Base-by-base conservation (phyloP, 179 eudicot species). In the Vitellaria paradoxa region DNA sequence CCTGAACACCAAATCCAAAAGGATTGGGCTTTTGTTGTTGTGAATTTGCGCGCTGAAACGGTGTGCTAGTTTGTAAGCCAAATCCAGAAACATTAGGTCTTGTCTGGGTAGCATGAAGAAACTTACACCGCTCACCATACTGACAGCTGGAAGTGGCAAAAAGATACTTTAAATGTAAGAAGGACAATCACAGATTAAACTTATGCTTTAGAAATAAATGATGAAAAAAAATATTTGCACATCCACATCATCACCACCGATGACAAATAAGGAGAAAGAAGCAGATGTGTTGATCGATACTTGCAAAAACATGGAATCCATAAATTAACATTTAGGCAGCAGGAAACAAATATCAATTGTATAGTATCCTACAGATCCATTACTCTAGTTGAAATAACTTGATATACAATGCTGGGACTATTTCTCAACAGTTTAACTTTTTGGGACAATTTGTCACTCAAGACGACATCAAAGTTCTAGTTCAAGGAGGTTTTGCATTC, bases 51-150 rank as follows among this genome's bases (percentile, higher is more conserved):
- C 81, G 81, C 67, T 86, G 85, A 65, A 85, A 82, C 74, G 81
- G 82, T 8, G 81, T n/a, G 80, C 87, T 81, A 75, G 71, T 78
- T 84, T 89, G 97, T 23, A 80, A 60, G 47, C 98, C 95, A 87
- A 91, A 91, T 45, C 97, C 97, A 83, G 86, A 92, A 70, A 81
- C 73, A 81, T 87, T 92, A 72, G 90, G 50, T 52, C 83, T 86
- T 53, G 89, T 73, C 76, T 85, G 87, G 30, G 86, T 82, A 50
- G 40, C 86, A 76, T 92, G 98, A 74, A 85, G 83, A 82, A 88
- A 95, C 78, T 81, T 93, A 81, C 99, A 95, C 66, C 82, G 87
- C 65, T 88, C 96, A 59, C 99, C 99, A 82, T 79, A 95, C 23
- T 77, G 91, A 81, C 99, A 95, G 79, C 99, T 95, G 88, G 52